Percentiles rank a stretch among this genome's conserved stretches.
phyloP scores from a whole-genome alignment of 768 basidiomycete genomes.

The Hericium rajendrae region DNA sequence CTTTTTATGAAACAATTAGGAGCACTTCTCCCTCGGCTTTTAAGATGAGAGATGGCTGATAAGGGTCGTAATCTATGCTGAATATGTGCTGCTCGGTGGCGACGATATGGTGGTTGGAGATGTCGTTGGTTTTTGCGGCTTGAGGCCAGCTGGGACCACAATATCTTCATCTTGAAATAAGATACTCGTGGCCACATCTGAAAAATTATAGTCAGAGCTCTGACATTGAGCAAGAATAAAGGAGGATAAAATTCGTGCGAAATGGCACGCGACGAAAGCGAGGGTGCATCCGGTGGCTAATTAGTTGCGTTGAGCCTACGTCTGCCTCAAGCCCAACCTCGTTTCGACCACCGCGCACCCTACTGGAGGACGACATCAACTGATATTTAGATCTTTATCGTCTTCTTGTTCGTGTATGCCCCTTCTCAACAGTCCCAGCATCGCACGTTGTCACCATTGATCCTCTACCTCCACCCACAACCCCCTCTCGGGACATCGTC shows the following conservation, averaged over 20 bases:
- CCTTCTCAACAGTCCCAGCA: slow-evolving; percentile 7
- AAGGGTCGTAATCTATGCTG: too few species aligned
- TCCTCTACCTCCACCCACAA: slow-evolving; percentile 16
- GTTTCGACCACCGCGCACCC: slow-evolving; percentile 3
- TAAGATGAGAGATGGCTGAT: too few species aligned
- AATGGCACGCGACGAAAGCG: slow-evolving; percentile 7
- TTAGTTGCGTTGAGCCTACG: neutral
- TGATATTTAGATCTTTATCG: slow-evolving; percentile 12
- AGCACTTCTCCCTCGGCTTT: too few species aligned
- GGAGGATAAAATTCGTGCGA: slow-evolving; percentile 5
- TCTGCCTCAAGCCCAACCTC: slow-evolving; percentile 4
- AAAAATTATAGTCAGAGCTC: too few species aligned
- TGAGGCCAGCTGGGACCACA: too few species aligned
- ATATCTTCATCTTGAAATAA: too few species aligned
- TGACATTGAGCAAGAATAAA: too few species aligned
- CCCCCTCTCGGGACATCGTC: slow-evolving; percentile 16
- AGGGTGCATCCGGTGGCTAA: neutral
- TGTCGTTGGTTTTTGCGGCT: too few species aligned
- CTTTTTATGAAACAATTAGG: neutral
- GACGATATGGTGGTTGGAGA: too few species aligned
- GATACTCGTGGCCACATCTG: too few species aligned
- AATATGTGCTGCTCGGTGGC: too few species aligned
- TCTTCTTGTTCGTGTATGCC: slow-evolving; percentile 12
- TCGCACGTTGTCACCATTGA: slow-evolving; percentile 17
- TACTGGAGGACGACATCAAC: slow-evolving; percentile 1